Conservation (phyloP, 2,329 filamentous ascomycete species). For the Fusarium sp. region DNA sequence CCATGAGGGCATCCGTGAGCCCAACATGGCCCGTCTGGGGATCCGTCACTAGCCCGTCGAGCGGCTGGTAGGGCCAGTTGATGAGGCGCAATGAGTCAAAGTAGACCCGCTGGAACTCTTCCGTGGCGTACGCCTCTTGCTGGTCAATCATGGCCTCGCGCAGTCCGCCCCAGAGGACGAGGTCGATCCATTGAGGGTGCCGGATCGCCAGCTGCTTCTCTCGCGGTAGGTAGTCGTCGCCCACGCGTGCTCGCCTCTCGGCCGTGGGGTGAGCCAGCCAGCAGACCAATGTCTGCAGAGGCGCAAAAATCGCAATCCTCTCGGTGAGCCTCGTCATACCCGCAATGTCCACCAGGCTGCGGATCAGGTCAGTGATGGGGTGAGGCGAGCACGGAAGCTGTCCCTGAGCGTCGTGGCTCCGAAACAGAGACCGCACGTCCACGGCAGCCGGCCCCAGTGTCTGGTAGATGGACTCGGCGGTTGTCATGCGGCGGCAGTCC, state of each 20-base stretch:
- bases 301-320: constrained; percentile 48
- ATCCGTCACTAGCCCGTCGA: constrained; percentile 33
- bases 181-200: constrained; percentile 50
- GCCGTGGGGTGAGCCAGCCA: constrained; percentile 49
- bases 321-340: constrained; percentile 46
- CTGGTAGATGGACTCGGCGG: constrained; percentile 41
- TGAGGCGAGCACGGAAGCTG: constrained; percentile 43
- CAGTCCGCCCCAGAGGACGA: constrained; percentile 49
- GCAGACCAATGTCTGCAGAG: constrained; percentile 46
- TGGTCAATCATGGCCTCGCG: constrained; percentile 51
- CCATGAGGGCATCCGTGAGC: constrained; percentile 34
- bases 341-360: constrained; percentile 46
- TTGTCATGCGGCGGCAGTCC: constrained; percentile 50
- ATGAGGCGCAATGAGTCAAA: constrained; percentile 48
- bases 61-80: constrained; percentile 49
- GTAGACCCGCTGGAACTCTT: constrained; percentile 52
- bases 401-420: constrained; percentile 38
- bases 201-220: constrained; percentile 44
- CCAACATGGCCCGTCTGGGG: constrained; percentile 35
- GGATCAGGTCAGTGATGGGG: constrained; percentile 47
- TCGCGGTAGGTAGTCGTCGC: constrained; percentile 40
- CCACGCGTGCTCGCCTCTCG: constrained; percentile 42
- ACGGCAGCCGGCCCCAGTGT: constrained; percentile 50
- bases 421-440: constrained; percentile 50
- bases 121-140: constrained; percentile 52